Conservation (phyloP, 2,329 filamentous ascomycete species). For the Corynespora cassiicola region DNA sequence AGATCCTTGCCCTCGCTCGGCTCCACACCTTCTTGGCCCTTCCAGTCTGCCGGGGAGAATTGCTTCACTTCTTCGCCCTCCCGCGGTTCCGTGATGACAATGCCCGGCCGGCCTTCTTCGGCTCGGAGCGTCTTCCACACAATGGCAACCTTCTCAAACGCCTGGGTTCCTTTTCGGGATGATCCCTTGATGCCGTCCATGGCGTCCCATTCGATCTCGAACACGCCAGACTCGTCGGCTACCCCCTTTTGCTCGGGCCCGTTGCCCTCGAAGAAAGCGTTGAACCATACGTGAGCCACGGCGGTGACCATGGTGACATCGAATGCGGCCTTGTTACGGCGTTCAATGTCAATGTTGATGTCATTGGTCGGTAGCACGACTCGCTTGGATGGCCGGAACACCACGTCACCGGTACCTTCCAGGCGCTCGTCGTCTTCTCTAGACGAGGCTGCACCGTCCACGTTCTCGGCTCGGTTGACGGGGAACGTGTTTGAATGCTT, state of each 20-base stretch:
- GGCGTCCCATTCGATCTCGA: constrained; percentile 74
- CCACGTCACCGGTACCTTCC: constrained; percentile 70
- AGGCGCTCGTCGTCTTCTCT: constrained; percentile 47
- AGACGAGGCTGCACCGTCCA: constrained; percentile 24
- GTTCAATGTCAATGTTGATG: constrained; percentile 88
- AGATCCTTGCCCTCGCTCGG: constrained; percentile 66
- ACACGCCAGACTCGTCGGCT: constrained; percentile 73
- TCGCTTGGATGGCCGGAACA: constrained; percentile 74
- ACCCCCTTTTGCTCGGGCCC: constrained; percentile 72
- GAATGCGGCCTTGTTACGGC: constrained; percentile 79
- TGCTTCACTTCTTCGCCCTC: constrained; percentile 74
- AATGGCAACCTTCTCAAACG: constrained; percentile 82
- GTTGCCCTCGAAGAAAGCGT: constrained; percentile 86
- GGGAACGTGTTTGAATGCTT: constrained; percentile 27
- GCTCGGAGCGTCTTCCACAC: constrained; percentile 71
- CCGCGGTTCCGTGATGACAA: constrained; percentile 69
- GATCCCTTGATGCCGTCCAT: constrained; percentile 97
- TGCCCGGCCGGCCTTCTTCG: constrained; percentile 33
- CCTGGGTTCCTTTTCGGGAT: constrained; percentile 78
- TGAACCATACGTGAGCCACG: constrained; percentile 97
- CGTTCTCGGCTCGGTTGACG: constrained; percentile 17
- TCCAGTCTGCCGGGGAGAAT: constrained; percentile 76
- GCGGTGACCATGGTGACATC: constrained; percentile 88
- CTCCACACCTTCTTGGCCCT: constrained; percentile 55
- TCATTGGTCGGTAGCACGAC: constrained; percentile 81